Evolutionary conservation across 306 rosid genomes (phyloP).

Genomic region (Senna siamea): DNA sequence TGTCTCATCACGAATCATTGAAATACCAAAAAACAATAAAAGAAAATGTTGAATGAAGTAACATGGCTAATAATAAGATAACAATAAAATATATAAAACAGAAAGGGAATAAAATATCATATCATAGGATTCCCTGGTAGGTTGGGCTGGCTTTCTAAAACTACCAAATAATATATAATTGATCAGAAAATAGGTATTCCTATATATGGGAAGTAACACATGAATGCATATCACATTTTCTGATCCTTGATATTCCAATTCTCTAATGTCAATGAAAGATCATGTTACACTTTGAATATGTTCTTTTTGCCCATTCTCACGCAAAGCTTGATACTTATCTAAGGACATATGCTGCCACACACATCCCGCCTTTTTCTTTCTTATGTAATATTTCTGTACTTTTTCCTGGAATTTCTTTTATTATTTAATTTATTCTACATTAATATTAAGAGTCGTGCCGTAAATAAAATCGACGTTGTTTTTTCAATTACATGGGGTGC

Average conservation of each 20-base stretch:
- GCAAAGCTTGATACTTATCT: conserved; percentile 1
- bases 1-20: conserved; percentile 21
- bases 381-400: not conserved
- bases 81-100: not conserved
- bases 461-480: not conserved
- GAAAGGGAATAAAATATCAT: conserved; percentile 27
- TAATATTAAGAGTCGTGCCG: not conserved
- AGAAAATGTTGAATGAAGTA: conserved; percentile 1
- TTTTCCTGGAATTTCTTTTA: no score
- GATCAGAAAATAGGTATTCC: conserved; percentile 35
- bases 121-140: conserved; percentile 48
- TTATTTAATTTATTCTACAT: not conserved
- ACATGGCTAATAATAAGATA: not conserved
- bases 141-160: conserved; percentile 34
- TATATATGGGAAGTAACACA: conserved; percentile 46
- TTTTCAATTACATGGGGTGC: not conserved
- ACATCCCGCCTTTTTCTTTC: not conserved
- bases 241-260: conserved; percentile 40
- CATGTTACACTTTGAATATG: conserved; percentile 42
- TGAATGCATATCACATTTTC: conserved; percentile 32
- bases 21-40: conserved; percentile 11
- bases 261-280: conserved; percentile 20
- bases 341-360: not conserved
- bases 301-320: conserved; percentile 42
- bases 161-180: conserved; percentile 8